Percentiles rank a stretch among this genome's conserved stretches.
Evolutionary conservation across 148 eudicot species (phyloP).

Genomic region (Polygonum maritimum): DNA sequence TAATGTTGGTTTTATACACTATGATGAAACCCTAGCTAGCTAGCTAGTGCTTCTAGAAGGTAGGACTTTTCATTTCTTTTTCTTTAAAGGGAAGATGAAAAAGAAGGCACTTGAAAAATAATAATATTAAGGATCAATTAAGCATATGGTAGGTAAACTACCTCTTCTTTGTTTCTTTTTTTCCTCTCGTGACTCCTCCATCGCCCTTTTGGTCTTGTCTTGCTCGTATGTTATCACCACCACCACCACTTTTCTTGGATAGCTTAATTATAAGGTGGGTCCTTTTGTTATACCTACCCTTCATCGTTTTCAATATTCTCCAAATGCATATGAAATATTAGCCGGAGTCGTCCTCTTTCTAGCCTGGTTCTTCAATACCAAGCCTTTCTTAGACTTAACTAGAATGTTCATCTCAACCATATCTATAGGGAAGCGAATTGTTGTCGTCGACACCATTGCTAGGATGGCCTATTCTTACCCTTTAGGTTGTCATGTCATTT

Average conservation of each 20-base stretch:
- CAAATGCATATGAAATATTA: too few relatives aligned
- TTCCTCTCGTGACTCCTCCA: neutral
- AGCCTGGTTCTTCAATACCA: too few relatives aligned
- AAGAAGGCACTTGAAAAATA: neutral
- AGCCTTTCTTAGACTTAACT: too few relatives aligned
- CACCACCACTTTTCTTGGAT: neutral
- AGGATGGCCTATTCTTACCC: too few relatives aligned
- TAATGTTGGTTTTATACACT: neutral
- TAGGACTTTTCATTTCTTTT: neutral
- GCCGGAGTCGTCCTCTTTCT: too few relatives aligned
- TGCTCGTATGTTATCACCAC: neutral
- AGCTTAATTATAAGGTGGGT: neutral
- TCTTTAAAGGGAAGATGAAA: neutral
- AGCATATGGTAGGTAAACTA: slow-evolving; percentile 8
- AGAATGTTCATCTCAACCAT: too few relatives aligned
- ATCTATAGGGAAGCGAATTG: too few relatives aligned
- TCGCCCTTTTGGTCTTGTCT: neutral
- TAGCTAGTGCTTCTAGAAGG: slow-evolving; percentile 6
- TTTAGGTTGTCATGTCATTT: too few relatives aligned
- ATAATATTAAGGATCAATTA: neutral
- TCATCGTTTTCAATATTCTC: neutral
- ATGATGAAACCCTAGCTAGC: neutral
- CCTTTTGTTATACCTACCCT: neutral
- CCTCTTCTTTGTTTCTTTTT: neutral
- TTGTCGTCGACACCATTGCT: too few relatives aligned